phyloP scores from a whole-genome alignment of 371 early-diverging fungal species.

The Parasitella parasitica region DNA sequence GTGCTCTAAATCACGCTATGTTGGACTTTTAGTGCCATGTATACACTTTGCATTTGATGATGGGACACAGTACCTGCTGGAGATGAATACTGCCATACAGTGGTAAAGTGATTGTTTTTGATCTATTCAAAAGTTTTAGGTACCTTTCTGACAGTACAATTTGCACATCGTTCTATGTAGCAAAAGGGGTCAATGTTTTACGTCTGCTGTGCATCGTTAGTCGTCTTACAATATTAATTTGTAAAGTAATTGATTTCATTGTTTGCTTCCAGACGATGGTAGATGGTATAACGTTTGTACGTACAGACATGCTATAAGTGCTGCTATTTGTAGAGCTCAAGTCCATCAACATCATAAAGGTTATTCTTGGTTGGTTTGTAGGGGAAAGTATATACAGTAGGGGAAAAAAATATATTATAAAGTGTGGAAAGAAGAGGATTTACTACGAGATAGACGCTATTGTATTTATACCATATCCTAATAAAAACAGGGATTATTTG shows the following conservation, averaged over 20 bases:
- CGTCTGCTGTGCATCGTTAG: no score
- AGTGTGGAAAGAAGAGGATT: background rate
- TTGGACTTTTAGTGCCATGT: no score
- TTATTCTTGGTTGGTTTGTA: background rate
- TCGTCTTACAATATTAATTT: slow-evolving; percentile 7
- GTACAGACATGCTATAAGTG: background rate
- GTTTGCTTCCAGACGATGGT: slow-evolving; percentile 21
- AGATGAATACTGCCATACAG: background rate
- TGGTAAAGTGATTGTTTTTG: slow-evolving; percentile 7
- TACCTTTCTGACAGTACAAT: background rate
- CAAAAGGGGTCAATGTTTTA: background rate
- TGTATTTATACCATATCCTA: slow-evolving; percentile 3
- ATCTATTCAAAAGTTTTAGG: background rate
- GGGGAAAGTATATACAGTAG: background rate
- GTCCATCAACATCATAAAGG: background rate
- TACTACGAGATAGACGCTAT: background rate
- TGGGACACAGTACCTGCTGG: slow-evolving; percentile 1
- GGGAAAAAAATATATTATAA: background rate
- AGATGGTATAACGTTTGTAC: slow-evolving; percentile 3
- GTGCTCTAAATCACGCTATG: slow-evolving; percentile 6
- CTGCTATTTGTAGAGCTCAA: background rate
- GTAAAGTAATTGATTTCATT: slow-evolving; percentile 17
- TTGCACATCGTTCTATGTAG: slow-evolving; percentile 6
- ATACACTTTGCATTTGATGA: no score
- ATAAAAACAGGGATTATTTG: background rate